A percentile compares a stretch with the other conserved stretches of the same genome.
Evolutionary conservation across 495 filamentous ascomycete genomes (phyloP).

Genomic region (Trichoderma gamsii): DNA sequence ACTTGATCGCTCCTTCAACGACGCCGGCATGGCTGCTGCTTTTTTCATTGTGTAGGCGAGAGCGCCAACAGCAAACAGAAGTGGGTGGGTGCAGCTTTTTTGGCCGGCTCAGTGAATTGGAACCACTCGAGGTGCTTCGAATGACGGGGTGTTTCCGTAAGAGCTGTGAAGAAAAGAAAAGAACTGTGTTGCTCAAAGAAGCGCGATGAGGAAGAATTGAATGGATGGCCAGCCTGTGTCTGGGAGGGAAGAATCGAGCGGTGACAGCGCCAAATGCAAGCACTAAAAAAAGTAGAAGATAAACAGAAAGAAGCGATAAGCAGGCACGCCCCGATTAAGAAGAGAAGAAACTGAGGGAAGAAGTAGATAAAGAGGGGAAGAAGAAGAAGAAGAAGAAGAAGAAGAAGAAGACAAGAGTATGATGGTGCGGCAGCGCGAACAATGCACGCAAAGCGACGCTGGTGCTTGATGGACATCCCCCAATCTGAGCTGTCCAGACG

Average conservation of each 20-base stretch:
- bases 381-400: not conserved
- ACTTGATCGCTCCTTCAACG: slow-evolving; percentile 11
- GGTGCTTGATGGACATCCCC: no score
- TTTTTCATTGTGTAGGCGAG: not conserved
- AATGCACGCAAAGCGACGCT: no score
- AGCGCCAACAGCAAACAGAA: not conserved
- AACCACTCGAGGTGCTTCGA: not conserved
- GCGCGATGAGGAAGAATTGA: not conserved
- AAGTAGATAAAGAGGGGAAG: not conserved
- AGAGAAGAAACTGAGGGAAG: not conserved
- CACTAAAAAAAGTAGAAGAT: not conserved
- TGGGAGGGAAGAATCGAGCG: not conserved
- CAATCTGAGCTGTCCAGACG: no score
- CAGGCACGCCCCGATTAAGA: not conserved
- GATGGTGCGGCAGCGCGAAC: no score
- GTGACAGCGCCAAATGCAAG: not conserved
- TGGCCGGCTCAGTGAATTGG: not conserved
- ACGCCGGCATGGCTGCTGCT: not conserved
- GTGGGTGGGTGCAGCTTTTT: not conserved
- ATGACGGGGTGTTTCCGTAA: not conserved
- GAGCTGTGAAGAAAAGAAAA: not conserved
- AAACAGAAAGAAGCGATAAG: not conserved
- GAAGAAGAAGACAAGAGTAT: not conserved
- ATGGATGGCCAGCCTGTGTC: not conserved
- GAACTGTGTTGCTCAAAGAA: not conserved